Evolutionary conservation across 768 basidiomycete genomes (phyloP).

Genomic region (Rhizopogon vinicolor): DNA sequence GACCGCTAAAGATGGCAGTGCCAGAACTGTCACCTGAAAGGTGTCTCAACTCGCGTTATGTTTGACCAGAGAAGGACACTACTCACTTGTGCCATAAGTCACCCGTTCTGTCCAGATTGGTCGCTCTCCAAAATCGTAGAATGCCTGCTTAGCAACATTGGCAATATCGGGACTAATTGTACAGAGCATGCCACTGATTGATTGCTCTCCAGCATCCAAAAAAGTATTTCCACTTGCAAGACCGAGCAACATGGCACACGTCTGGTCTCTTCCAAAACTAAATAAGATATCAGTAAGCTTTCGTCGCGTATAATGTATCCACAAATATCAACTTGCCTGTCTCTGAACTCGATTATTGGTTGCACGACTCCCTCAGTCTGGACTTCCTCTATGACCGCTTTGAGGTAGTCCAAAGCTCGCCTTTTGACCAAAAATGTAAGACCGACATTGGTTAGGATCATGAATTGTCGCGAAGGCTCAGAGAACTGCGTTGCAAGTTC

Average conservation of each 20-base stretch:
- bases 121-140: constrained; percentile 82
- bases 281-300: constrained; percentile 2
- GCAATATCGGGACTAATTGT: constrained; percentile 58
- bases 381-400: constrained; percentile 76
- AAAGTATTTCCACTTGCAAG: constrained; percentile 84
- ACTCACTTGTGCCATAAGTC: constrained; percentile 70
- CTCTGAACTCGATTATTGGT: constrained; percentile 78
- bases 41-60: background rate
- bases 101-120: constrained; percentile 78
- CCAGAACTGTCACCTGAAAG: constrained; percentile 60
- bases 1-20: constrained; percentile 77
- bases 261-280: constrained; percentile 90
- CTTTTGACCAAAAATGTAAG: constrained; percentile 77
- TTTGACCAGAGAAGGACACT: background rate
- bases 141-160: constrained; percentile 75
- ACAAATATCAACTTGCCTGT: constrained; percentile 46
- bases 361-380: constrained; percentile 73
- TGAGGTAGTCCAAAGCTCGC: constrained; percentile 80
- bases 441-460: constrained; percentile 86
- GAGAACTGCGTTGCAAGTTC: constrained; percentile 81
- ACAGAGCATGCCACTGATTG: constrained; percentile 40
- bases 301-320: background rate
- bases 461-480: constrained; percentile 72
- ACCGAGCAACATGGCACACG: constrained; percentile 87
- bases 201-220: constrained; percentile 53